Percentiles rank a stretch among this genome's conserved stretches.
Evolutionary conservation across 208 protist species (phyloP).

Genomic region (Crithidia sp.): DNA sequence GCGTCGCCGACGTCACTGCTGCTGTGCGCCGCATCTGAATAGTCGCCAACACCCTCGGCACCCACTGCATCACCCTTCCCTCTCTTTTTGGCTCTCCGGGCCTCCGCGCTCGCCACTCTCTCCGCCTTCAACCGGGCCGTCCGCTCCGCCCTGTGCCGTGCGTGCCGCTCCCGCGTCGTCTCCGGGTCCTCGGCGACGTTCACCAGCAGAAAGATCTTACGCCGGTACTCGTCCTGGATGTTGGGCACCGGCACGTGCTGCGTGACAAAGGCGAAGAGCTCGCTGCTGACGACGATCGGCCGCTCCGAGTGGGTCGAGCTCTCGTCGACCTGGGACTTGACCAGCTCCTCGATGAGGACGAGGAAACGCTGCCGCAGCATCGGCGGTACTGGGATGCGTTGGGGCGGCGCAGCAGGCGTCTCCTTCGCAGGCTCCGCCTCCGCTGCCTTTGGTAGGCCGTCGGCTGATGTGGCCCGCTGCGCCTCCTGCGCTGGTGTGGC

Average conservation of each 20-base stretch:
- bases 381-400: conserved; percentile 40
- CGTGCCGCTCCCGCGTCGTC: conserved; percentile 41
- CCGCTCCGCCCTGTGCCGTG: conserved; percentile 18
- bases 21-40: background rate
- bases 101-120: background rate
- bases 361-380: conserved; percentile 80
- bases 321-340: conserved; percentile 74
- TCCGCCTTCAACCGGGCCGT: background rate
- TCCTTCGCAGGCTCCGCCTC: background rate
- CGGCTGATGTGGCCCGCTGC: background rate
- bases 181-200: conserved; percentile 77
- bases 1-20: background rate
- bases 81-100: background rate
- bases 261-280: conserved; percentile 80
- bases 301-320: conserved; percentile 37
- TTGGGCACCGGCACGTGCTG: conserved; percentile 82
- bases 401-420: background rate
- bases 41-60: background rate
- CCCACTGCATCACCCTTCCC: background rate
- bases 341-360: conserved; percentile 76
- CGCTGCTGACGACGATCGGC: conserved; percentile 75
- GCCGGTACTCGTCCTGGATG: conserved; percentile 91
- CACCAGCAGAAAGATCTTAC: conserved; percentile 90
- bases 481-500: background rate
- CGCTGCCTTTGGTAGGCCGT: background rate